A percentile compares a stretch with the other conserved stretches of the same genome.
phyloP scores from a whole-genome alignment of 208 protist species.

The Leishmania lainsoni region DNA sequence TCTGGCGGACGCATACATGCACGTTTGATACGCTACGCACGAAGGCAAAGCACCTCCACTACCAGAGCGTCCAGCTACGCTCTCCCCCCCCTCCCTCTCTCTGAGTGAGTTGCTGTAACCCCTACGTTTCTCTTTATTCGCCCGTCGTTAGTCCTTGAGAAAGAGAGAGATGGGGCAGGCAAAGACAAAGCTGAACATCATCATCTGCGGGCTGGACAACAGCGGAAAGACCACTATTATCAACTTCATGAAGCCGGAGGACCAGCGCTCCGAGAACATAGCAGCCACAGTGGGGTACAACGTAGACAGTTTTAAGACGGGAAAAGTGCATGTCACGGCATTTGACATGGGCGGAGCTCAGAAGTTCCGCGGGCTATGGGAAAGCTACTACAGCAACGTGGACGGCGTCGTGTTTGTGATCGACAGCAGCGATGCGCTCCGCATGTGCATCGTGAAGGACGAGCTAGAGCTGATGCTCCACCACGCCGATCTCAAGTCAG shows the following conservation, averaged over 20 bases:
- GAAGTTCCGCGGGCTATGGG: slow-evolving; percentile 96
- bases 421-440: slow-evolving; percentile 89
- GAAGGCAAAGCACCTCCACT: neutral
- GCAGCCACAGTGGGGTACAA: slow-evolving; percentile 97
- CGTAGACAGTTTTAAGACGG: slow-evolving; percentile 93
- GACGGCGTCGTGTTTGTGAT: slow-evolving; percentile 94
- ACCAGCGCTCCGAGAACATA: slow-evolving; percentile 92
- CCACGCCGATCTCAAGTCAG: slow-evolving; percentile 52
- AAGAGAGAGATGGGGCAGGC: slow-evolving; percentile 66
- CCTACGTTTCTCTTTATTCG: too few relatives aligned
- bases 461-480: slow-evolving; percentile 81
- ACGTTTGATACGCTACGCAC: neutral
- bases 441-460: slow-evolving; percentile 87
- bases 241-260: slow-evolving; percentile 96
- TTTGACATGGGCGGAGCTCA: slow-evolving; percentile 99
- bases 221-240: slow-evolving; percentile 98
- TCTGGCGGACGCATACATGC: neutral
- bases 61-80: neutral
- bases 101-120: neutral
- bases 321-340: slow-evolving; percentile 96
- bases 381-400: slow-evolving; percentile 97
- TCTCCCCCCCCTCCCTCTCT: neutral
- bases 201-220: slow-evolving; percentile 90
- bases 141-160: neutral
- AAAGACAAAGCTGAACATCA: slow-evolving; percentile 84